Base-by-base conservation (phyloP, 2,329 filamentous ascomycete genomes). In the Talaromyces sp. region DNA sequence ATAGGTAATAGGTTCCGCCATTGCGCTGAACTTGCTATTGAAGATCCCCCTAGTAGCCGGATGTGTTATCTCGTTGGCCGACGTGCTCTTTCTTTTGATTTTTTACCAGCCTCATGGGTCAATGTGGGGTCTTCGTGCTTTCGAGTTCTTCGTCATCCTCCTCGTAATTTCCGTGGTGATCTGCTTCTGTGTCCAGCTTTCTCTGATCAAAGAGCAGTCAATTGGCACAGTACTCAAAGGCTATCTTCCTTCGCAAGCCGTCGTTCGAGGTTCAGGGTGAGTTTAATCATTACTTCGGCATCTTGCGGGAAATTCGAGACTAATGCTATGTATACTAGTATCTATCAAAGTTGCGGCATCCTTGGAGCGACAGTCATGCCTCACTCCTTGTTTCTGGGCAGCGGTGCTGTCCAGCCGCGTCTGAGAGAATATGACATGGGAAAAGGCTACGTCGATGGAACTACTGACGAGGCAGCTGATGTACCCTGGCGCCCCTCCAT, bases 401-500 rank as follows among this genome's bases (percentile, higher is more conserved):
- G 79, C 56, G 82, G 82, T 12, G 77, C 84, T 21, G 82, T 85
- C 10, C 82, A 84, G 65, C 74, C 82, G 7, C 80, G 82, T 29
- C 71, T 81, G 26, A 78, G 77, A 59, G 74, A 81, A 46, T 81
- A 78, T 61, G 79, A 81, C 63, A 69, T 74, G 48, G 73, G 71
- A 31, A 67, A 72, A 32, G 76, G 75, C 8, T 74, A 76, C 56
- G 66, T 73, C 21, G 64, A 69, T 7, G 65, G 71, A 11, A 65
- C 70, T 35, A 54, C 70, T 41, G 67, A 69, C 27, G 70, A 70
- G 52, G 69, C 67, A 46, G 77, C 76, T 46, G 82, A 84, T 61
- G 24, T 19, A 19, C 19, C 41, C 35, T 94, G 93, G 72, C 77
- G 85, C 6, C 90, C 90, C 0, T 90, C 88, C 0, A 79, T 90